Evolutionary conservation across 805 yeast species (phyloP).

Genomic region (Wickerhamomyces queroliae): DNA sequence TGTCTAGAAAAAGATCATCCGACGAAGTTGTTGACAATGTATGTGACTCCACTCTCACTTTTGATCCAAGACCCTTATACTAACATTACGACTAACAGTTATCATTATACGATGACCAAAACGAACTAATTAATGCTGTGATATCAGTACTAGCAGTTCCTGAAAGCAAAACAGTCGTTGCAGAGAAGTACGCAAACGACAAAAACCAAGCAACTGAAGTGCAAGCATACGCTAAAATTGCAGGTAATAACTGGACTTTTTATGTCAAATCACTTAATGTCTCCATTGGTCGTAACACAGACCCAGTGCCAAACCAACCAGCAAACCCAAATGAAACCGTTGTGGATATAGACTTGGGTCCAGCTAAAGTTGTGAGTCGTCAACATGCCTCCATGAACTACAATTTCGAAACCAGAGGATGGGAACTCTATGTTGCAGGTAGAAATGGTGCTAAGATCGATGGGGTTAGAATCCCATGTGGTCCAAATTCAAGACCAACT

Average conservation of each 20-base stretch:
- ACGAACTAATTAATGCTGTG: conserved; percentile 67
- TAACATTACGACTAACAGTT: conserved; percentile 17
- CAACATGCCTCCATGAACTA: conserved; percentile 82
- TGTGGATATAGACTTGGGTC: conserved; percentile 88
- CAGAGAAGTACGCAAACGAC: conserved; percentile 68
- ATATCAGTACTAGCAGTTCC: conserved; percentile 68
- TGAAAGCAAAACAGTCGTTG: conserved; percentile 69
- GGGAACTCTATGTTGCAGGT: conserved; percentile 85
- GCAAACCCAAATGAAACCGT: conserved; percentile 10
- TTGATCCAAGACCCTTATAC: too few species aligned
- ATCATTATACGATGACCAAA: conserved; percentile 46
- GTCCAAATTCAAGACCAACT: conserved; percentile 39
- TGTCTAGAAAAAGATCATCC: too few species aligned
- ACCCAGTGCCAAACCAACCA: conserved; percentile 7
- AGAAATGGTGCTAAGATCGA: conserved; percentile 93
- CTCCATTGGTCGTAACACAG: conserved; percentile 82
- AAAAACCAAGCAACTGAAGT: conserved; percentile 62
- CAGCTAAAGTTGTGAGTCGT: conserved; percentile 94
- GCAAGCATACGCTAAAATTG: conserved; percentile 96
- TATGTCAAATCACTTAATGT: conserved; percentile 77
- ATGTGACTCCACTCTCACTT: too few species aligned
- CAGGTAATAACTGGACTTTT: conserved; percentile 91
- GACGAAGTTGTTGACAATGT: too few species aligned
- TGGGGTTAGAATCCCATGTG: conserved; percentile 42
- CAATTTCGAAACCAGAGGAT: conserved; percentile 64